Evolutionary conservation across 2,329 filamentous ascomycete genomes (phyloP).

Genomic region (Pseudogymnoascus sp.): DNA sequence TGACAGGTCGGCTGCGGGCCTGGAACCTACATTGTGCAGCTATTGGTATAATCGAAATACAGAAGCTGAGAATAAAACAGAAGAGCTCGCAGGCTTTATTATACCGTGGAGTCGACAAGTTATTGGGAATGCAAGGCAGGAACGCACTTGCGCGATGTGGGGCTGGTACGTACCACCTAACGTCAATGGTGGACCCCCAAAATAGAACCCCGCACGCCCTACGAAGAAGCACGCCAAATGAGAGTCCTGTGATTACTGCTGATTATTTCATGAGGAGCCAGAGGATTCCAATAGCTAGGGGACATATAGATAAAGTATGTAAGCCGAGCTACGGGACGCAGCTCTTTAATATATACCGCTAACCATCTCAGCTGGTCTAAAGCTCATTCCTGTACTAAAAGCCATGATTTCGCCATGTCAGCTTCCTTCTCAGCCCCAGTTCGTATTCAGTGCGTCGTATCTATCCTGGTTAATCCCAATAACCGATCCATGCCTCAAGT

Average conservation of each 20-base stretch:
- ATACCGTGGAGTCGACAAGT: background rate
- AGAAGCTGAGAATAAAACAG: background rate
- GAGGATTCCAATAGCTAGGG: background rate
- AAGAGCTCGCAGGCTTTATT: background rate
- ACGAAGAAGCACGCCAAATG: background rate
- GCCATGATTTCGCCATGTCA: background rate
- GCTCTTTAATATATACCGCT: background rate
- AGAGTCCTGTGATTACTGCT: background rate
- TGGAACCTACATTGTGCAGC: background rate
- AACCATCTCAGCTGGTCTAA: background rate
- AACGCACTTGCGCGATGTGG: background rate
- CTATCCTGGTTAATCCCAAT: conserved; percentile 39
- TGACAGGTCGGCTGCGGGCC: background rate
- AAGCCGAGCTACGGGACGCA: background rate
- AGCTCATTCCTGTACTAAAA: background rate
- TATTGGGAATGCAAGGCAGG: background rate
- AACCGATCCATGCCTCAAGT: conserved; percentile 46
- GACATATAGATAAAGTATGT: background rate
- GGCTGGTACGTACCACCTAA: background rate
- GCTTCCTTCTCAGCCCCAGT: conserved; percentile 27
- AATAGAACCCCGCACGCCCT: background rate
- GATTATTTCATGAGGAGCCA: background rate
- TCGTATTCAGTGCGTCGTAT: conserved; percentile 35
- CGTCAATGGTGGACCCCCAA: background rate
- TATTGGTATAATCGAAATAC: background rate